These are phyloP conservation scores for Curvularia spicifera DNA, from an alignment of 2,329 filamentous ascomycete species.

Conservation along the genomic window DNA sequence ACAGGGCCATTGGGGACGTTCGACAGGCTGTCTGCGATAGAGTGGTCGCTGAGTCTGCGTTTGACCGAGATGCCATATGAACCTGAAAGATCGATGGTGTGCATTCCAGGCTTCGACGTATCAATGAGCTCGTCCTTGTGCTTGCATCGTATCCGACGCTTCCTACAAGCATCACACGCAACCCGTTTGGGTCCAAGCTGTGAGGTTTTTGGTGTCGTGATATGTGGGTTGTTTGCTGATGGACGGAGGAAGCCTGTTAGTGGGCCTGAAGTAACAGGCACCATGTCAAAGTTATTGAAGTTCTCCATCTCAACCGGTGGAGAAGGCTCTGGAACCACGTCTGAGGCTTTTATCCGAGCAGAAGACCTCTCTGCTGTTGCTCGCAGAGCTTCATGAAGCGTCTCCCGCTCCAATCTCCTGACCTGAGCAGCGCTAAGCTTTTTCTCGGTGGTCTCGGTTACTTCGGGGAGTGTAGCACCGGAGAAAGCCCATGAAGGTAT, in stretches of 20 bases:
- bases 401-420: constrained; percentile 63
- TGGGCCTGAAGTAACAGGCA: constrained; percentile 27
- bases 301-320: constrained; percentile 23
- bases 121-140: constrained; percentile 63
- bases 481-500: constrained; percentile 68
- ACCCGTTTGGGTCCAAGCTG: constrained; percentile 66
- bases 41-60: constrained; percentile 43
- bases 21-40: constrained; percentile 27
- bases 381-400: constrained; percentile 53
- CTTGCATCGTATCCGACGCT: constrained; percentile 67
- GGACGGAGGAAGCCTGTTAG: constrained; percentile 47
- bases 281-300: constrained; percentile 19
- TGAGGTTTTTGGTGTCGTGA: constrained; percentile 62
- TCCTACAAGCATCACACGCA: constrained; percentile 68
- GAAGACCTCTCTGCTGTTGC: constrained; percentile 50
- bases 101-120: constrained; percentile 39
- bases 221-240: constrained; percentile 46
- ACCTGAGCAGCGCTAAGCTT: constrained; percentile 62
- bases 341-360: constrained; percentile 48
- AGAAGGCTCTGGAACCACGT: constrained; percentile 23
- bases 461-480: constrained; percentile 59
- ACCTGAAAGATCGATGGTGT: constrained; percentile 41
- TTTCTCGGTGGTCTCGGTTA: constrained; percentile 52
- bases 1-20: constrained; percentile 28
- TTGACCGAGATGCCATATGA: constrained; percentile 45